These are phyloP conservation scores for Suaeda aralocaspica DNA, from an alignment of 148 eudicot genomes.

Conservation along the genomic window DNA sequence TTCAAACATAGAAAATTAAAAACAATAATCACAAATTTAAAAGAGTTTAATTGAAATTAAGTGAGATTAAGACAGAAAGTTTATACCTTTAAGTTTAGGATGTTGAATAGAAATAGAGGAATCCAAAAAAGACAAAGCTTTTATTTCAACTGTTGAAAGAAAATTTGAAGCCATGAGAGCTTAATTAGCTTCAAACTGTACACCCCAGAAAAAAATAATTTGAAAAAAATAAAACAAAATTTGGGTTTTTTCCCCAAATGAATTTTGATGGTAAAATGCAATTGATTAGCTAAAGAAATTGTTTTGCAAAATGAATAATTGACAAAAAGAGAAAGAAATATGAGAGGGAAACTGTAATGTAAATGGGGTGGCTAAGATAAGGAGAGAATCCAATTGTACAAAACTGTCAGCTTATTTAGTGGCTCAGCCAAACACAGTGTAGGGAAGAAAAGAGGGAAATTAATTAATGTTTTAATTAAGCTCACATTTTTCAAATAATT, in stretches of 20 bases:
- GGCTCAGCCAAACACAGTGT: background rate
- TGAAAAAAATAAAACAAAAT: background rate
- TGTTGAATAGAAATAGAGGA: conserved; percentile 41
- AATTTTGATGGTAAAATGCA: background rate
- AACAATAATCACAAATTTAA: background rate
- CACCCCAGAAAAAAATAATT: background rate
- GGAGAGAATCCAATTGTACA: no score
- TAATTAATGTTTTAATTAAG: no score
- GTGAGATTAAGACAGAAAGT: conserved; percentile 13
- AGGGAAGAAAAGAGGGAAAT: background rate
- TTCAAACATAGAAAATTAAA: conserved; percentile 5
- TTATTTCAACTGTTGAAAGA: conserved; percentile 56
- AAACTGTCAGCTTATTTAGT: background rate
- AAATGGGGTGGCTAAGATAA: no score
- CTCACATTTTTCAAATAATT: no score
- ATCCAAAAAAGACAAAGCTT: conserved; percentile 56
- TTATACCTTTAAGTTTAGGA: conserved; percentile 57
- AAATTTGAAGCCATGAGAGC: conserved; percentile 63
- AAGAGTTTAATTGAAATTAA: background rate
- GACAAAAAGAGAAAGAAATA: background rate
- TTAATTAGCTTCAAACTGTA: conserved; percentile 15
- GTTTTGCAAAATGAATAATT: background rate
- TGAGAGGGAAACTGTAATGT: no score
- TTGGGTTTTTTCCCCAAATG: no score
- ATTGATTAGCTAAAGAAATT: background rate